Base-by-base conservation (phyloP, 1,284 basidiomycete species). In the Golubevia sp. region DNA sequence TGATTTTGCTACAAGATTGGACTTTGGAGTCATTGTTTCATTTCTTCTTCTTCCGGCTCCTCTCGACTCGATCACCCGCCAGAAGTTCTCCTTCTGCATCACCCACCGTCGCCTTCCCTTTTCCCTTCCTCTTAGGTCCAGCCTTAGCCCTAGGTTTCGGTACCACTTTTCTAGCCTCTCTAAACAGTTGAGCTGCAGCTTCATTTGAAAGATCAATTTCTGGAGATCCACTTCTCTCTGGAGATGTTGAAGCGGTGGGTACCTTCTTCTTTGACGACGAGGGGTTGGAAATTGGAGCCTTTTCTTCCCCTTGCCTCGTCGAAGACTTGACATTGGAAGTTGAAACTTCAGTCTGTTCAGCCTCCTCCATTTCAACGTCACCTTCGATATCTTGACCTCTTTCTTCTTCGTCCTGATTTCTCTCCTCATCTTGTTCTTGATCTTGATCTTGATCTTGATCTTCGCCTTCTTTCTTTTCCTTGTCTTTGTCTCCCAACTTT, bases 391-490 rank as follows among this genome's bases (percentile, higher is more conserved):
- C 51, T 30, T 53, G 51, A 25, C n/a, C 24, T 30, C 51, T 11
- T 53, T 53, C 51, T 13, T 53, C 51, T 53, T 53, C 51, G 51
- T 53, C 27, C 24, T 53, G 51, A 23, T 23, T 49, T 18, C 48
- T 49, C 48, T 23, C 20, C 20, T 23, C 48, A 18, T 49, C 48
- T 53, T 53, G 24, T 53, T 53, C 51, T 53, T 30, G 27, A 15
- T 53, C 51, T 13, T 25, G 13, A 25, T 53, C 51, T 30, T n/a
- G 13, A 8, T 25, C 51, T 30, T 25, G 13, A 25, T 53, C 51
- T 53, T 53, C 24, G 18, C n/a, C 51, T 53, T 53, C 51, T 13
- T 53, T 53, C n/a, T n/a, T 53, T 30, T 53, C 51, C 20, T 53
- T 53, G 15, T 49, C 48, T 49, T 49, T 49, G 18, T 49, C 20